Evolutionary conservation across 2,329 filamentous ascomycete species (phyloP).

Genomic region (Stylonectria norvegica): DNA sequence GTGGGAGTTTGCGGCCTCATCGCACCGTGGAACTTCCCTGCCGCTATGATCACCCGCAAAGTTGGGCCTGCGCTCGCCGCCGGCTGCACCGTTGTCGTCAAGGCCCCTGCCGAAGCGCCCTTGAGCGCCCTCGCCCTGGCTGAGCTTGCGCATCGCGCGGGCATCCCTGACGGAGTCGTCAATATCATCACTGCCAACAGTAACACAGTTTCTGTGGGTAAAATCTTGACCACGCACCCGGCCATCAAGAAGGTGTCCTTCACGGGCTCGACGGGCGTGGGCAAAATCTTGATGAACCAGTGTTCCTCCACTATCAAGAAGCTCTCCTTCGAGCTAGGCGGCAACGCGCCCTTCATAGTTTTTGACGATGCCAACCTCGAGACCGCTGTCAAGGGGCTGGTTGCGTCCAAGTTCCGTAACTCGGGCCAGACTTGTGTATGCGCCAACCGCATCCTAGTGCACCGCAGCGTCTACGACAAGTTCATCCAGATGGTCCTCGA

Average conservation of each 20-base stretch:
- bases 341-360: constrained; percentile 73
- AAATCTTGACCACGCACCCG: constrained; percentile 41
- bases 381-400: constrained; percentile 60
- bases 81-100: constrained; percentile 76
- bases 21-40: constrained; percentile 55
- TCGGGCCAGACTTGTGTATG: constrained; percentile 71
- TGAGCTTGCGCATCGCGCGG: constrained; percentile 78
- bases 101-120: constrained; percentile 85
- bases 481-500: constrained; percentile 49
- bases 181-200: constrained; percentile 76
- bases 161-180: constrained; percentile 81
- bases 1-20: constrained; percentile 36
- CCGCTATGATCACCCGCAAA: constrained; percentile 50
- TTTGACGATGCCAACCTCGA: constrained; percentile 74
- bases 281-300: constrained; percentile 62
- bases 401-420: constrained; percentile 67
- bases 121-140: constrained; percentile 82
- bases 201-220: constrained; percentile 75
- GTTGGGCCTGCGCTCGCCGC: constrained; percentile 58
- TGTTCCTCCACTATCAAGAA: constrained; percentile 68
- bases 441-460: constrained; percentile 59
- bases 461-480: constrained; percentile 56
- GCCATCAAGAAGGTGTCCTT: constrained; percentile 68
- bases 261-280: constrained; percentile 56
- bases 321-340: constrained; percentile 69